Conservation (phyloP, 257 asterid species). For the Scutellaria minor region DNA sequence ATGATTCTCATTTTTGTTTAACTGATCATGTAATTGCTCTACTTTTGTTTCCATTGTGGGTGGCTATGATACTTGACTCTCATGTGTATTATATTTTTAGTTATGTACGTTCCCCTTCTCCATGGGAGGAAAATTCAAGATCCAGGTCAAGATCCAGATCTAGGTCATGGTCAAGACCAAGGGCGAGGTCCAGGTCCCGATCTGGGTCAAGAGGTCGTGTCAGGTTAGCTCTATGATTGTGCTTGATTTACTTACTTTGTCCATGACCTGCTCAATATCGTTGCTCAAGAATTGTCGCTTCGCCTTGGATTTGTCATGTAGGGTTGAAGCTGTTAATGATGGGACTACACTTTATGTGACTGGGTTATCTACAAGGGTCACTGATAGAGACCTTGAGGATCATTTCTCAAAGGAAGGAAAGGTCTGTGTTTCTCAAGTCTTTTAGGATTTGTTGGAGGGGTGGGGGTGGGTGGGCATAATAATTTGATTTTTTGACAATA, state of each 20-base stretch:
- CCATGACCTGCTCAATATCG: not conserved
- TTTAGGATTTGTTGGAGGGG: not conserved
- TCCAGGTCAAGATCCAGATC: slow-evolving; percentile 73
- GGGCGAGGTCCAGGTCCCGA: slow-evolving; percentile 53
- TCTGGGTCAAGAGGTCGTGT: slow-evolving; percentile 77
- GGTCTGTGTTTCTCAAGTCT: slow-evolving; percentile 50
- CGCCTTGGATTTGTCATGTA: slow-evolving; percentile 31
- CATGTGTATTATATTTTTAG: slow-evolving; percentile 40
- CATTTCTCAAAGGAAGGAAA: slow-evolving; percentile 96
- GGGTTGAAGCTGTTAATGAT: slow-evolving; percentile 61
- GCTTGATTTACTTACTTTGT: slow-evolving; percentile 14
- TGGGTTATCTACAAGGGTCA: slow-evolving; percentile 95
- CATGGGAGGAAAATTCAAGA: slow-evolving; percentile 65
- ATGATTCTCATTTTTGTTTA: not conserved
- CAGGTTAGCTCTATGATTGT: slow-evolving; percentile 47
- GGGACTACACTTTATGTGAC: slow-evolving; percentile 93
- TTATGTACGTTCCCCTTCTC: slow-evolving; percentile 76
- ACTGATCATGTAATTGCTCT: not conserved
- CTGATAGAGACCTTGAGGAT: slow-evolving; percentile 94
- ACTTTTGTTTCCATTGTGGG: not conserved
- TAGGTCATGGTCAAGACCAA: slow-evolving; percentile 64
- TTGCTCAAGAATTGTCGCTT: slow-evolving; percentile 5
- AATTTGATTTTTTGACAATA: not conserved
- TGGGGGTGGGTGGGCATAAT: not conserved
- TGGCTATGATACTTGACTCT: slow-evolving; percentile 28